These are phyloP conservation scores for Biscogniauxia marginata DNA, from an alignment of 2,329 filamentous ascomycete species.

Conservation along the genomic window DNA sequence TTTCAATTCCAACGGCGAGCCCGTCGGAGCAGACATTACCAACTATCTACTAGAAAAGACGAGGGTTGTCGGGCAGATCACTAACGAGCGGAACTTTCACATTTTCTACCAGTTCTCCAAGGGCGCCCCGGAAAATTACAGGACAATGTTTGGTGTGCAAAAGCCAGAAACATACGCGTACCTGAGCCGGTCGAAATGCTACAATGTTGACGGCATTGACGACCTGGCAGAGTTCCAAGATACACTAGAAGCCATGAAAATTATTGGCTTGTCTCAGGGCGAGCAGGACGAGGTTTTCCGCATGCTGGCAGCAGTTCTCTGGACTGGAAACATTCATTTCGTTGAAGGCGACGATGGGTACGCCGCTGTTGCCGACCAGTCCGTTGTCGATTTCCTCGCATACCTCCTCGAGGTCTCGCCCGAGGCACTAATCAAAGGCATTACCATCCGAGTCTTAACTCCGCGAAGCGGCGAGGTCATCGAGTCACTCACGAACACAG, in stretches of 20 bases:
- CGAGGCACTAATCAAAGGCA: constrained; percentile 75
- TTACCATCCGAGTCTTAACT: constrained; percentile 84
- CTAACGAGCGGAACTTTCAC: constrained; percentile 96
- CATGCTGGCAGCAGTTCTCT: constrained; percentile 86
- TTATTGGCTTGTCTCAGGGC: constrained; percentile 82
- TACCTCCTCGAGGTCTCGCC: constrained; percentile 89
- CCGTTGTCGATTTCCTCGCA: constrained; percentile 89
- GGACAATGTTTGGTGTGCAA: constrained; percentile 86
- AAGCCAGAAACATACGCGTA: constrained; percentile 91
- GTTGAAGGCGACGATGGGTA: constrained; percentile 86
- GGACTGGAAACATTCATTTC: constrained; percentile 94
- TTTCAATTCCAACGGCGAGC: constrained; percentile 89
- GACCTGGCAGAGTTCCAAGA: constrained; percentile 86
- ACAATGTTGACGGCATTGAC: constrained; percentile 91
- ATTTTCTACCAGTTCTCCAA: constrained; percentile 99
- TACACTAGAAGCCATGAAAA: constrained; percentile 88
- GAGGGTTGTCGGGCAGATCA: constrained; percentile 90
- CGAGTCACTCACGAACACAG: constrained; percentile 77
- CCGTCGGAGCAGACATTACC: constrained; percentile 94
- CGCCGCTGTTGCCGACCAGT: constrained; percentile 81
- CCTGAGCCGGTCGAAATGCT: constrained; percentile 90
- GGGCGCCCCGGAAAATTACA: constrained; percentile 81
- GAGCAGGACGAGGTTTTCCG: constrained; percentile 98
- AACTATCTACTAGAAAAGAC: constrained; percentile 97
- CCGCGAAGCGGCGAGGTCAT: constrained; percentile 65